Conservation (phyloP, 371 early-diverging fungal genomes). For the Apophysomyces ossiformis region DNA sequence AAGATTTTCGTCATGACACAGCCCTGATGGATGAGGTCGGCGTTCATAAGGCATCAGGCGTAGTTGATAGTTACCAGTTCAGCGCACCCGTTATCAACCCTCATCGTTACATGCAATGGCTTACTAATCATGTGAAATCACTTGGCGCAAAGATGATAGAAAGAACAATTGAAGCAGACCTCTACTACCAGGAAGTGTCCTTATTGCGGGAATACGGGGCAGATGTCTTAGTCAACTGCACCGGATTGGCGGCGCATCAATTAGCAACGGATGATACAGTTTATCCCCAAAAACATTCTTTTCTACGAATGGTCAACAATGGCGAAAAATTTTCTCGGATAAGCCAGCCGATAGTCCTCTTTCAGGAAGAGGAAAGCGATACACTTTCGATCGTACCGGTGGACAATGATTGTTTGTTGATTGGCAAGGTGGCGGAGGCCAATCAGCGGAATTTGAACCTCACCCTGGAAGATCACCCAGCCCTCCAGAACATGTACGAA, state of each 20-base stretch:
- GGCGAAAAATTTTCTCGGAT: not conserved
- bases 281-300: not conserved
- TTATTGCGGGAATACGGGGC: not conserved
- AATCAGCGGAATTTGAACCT: conserved; percentile 8
- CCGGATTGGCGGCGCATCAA: not conserved
- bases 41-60: not conserved
- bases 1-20: not conserved
- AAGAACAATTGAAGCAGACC: not conserved
- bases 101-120: not conserved
- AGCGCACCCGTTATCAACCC: not conserved
- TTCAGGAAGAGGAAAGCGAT: not conserved
- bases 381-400: not conserved
- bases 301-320: conserved; percentile 1
- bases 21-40: not conserved
- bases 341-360: not conserved
- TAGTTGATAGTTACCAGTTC: not conserved
- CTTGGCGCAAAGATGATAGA: not conserved
- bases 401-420: not conserved
- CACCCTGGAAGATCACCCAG: not conserved
- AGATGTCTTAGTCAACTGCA: conserved; percentile 2
- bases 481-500: not conserved
- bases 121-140: not conserved
- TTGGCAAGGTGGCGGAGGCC: not conserved
- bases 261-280: conserved; percentile 1
- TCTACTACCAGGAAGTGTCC: not conserved